A percentile compares a stretch with the other conserved stretches of the same genome.
These are phyloP conservation scores for Echinochloa phyllopogon DNA, from an alignment of 176 grass and related monocot genomes.

Conservation along the genomic window DNA sequence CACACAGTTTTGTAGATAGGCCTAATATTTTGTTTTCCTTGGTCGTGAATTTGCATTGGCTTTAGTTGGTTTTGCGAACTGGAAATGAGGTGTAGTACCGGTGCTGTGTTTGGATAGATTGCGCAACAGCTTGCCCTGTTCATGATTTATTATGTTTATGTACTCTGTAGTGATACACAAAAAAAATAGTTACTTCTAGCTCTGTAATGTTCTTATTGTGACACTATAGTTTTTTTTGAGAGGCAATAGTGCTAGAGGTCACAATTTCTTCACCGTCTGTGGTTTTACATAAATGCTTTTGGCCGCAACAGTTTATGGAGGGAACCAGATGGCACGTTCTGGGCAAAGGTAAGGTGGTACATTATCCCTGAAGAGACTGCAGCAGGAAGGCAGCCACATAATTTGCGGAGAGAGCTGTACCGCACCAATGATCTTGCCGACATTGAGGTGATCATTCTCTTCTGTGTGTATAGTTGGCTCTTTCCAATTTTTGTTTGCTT, in stretches of 20 bases:
- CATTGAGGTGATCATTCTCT: conserved; percentile 61
- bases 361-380: conserved; percentile 92
- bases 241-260: not conserved
- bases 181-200: not conserved
- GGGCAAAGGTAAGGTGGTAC: conserved; percentile 87
- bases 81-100: not conserved
- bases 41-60: not conserved
- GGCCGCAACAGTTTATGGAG: conserved; percentile 66
- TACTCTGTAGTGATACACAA: not conserved
- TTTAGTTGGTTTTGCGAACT: not conserved
- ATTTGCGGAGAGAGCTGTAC: conserved; percentile 87
- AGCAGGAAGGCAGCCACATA: conserved; percentile 92
- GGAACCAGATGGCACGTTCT: conserved; percentile 71
- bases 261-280: not conserved
- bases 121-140: not conserved
- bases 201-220: not conserved
- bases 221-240: not conserved
- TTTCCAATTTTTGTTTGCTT: not conserved
- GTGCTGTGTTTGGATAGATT: not conserved
- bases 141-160: not conserved
- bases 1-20: not conserved
- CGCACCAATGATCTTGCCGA: conserved; percentile 71
- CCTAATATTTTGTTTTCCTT: not conserved
- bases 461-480: not conserved
- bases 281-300: conserved; percentile 13